These are phyloP conservation scores for Fusarium humuli DNA, from an alignment of 2,329 filamentous ascomycete genomes.

Conservation along the genomic window DNA sequence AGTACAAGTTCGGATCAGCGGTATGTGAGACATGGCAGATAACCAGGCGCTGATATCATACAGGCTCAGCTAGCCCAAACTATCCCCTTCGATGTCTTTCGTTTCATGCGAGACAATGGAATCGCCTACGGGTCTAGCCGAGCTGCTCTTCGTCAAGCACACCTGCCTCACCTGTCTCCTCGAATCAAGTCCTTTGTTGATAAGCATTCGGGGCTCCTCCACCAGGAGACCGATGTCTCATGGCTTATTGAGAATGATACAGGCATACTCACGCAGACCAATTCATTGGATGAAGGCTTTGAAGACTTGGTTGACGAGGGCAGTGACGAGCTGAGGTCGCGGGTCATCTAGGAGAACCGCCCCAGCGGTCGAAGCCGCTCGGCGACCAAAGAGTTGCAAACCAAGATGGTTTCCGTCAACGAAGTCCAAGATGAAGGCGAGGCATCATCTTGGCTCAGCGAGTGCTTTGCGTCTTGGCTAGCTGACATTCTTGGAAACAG, in stretches of 20 bases:
- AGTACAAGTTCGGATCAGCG: conserved; percentile 44
- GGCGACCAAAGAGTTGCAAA: conserved; percentile 33
- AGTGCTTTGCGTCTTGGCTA: conserved; percentile 50
- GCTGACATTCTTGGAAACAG: conserved; percentile 61
- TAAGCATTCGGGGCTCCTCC: conserved; percentile 56
- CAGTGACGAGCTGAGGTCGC: conserved; percentile 27
- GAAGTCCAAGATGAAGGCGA: conserved; percentile 26
- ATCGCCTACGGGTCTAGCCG: conserved; percentile 79
- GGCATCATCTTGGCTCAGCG: conserved; percentile 41
- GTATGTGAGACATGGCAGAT: not conserved
- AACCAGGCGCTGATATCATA: conserved; percentile 19
- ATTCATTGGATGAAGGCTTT: not conserved
- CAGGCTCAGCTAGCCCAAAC: conserved; percentile 67
- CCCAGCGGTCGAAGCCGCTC: conserved; percentile 26
- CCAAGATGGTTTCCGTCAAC: conserved; percentile 16
- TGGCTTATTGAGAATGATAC: conserved; percentile 56
- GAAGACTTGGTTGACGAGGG: conserved; percentile 22
- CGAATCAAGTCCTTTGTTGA: conserved; percentile 60
- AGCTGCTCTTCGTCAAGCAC: conserved; percentile 59
- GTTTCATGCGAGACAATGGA: conserved; percentile 85
- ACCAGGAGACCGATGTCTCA: conserved; percentile 60
- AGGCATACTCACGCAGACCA: not conserved
- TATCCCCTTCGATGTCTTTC: conserved; percentile 87
- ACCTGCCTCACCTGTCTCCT: conserved; percentile 58
- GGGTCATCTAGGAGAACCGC: conserved; percentile 41